phyloP scores from a whole-genome alignment of 345 rosid genomes.

The Leavenworthia alabamica region DNA sequence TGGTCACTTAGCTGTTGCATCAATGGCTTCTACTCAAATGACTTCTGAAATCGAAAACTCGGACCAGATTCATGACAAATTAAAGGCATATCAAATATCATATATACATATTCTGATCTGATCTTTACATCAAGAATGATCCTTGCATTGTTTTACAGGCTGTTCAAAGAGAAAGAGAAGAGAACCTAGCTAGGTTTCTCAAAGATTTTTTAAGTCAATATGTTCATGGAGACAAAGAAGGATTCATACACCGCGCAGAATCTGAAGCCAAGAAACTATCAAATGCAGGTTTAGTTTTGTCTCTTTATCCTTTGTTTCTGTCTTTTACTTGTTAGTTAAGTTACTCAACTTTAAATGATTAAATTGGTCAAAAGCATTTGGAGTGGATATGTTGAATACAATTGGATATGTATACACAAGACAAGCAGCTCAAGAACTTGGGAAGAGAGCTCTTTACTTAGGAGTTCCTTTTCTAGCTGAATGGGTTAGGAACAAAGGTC shows the following conservation, averaged over 20 bases:
- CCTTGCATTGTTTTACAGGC: conserved; percentile 31
- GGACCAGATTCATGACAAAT: conserved; percentile 46
- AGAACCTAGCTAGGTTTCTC: conserved; percentile 64
- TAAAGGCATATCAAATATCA: conserved; percentile 46
- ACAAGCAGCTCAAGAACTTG: conserved; percentile 94
- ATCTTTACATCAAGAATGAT: conserved; percentile 1
- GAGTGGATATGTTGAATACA: conserved; percentile 81
- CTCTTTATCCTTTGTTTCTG: background rate
- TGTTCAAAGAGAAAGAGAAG: conserved; percentile 97
- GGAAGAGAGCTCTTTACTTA: conserved; percentile 70
- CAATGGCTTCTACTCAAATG: conserved; percentile 69
- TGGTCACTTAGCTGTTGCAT: conserved; percentile 84
- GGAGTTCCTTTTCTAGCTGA: conserved; percentile 96
- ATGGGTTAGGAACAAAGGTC: conserved; percentile 97
- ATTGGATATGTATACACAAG: conserved; percentile 81
- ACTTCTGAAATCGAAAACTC: conserved; percentile 37
- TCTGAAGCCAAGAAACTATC: conserved; percentile 83
- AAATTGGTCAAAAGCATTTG: conserved; percentile 55
- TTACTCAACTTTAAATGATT: background rate
- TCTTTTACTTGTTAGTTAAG: background rate
- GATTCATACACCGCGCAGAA: conserved; percentile 55
- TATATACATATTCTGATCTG: background rate
- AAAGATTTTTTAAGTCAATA: conserved; percentile 66
- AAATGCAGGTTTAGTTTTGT: conserved; percentile 52
- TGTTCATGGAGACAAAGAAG: conserved; percentile 67